Conservation (phyloP, 345 rosid species). For the Eutrema heterophyllum region DNA sequence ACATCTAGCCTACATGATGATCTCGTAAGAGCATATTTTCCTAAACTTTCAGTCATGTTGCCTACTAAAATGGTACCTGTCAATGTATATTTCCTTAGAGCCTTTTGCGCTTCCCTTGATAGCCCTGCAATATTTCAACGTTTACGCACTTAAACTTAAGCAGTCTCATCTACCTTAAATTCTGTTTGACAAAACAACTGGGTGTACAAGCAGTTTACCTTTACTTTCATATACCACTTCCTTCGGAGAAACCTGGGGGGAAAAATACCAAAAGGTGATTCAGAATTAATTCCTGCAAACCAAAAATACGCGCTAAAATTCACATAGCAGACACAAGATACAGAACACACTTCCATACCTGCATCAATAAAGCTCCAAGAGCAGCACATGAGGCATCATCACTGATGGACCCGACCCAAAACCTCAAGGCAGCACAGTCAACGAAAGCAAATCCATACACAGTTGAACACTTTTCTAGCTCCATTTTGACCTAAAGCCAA, state of each 20-base stretch:
- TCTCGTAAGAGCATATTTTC: background rate
- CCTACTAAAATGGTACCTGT: slow-evolving; percentile 42
- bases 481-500: slow-evolving; percentile 43
- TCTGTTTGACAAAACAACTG: background rate
- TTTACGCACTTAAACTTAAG: background rate
- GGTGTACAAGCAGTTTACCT: slow-evolving; percentile 45
- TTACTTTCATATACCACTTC: slow-evolving; percentile 76
- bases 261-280: slow-evolving; percentile 15
- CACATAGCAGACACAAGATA: slow-evolving; percentile 7
- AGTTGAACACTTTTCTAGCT: slow-evolving; percentile 42
- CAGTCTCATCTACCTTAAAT: background rate
- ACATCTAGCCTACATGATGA: background rate
- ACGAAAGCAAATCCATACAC: slow-evolving; percentile 89
- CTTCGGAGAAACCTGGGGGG: slow-evolving; percentile 74
- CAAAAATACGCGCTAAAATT: background rate
- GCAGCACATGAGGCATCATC: slow-evolving; percentile 83
- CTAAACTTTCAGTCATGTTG: background rate
- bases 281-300: slow-evolving; percentile 5
- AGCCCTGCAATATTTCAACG: slow-evolving; percentile 53
- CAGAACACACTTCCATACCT: slow-evolving; percentile 45
- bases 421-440: slow-evolving; percentile 86
- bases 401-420: slow-evolving; percentile 79
- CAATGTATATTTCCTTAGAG: slow-evolving; percentile 63
- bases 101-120: slow-evolving; percentile 80
- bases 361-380: slow-evolving; percentile 89